Evolutionary conservation across 2,329 filamentous ascomycete genomes (phyloP).

Genomic region (Mycosphaerella arachidis): DNA sequence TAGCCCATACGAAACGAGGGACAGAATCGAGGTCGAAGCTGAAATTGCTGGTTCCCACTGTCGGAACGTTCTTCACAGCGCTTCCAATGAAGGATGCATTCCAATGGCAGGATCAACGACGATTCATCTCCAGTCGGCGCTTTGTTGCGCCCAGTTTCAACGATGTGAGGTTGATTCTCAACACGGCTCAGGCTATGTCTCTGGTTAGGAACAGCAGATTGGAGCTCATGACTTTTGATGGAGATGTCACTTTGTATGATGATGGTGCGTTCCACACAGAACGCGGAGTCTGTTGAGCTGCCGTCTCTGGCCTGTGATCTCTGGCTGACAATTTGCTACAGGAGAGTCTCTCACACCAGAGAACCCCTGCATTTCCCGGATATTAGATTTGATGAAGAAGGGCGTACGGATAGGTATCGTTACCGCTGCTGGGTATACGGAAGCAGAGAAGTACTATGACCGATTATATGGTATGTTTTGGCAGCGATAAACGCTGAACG

Average conservation of each 20-base stretch:
- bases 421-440: constrained; percentile 91
- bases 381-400: constrained; percentile 66
- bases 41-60: constrained; percentile 82
- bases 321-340: too few relatives aligned
- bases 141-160: constrained; percentile 98
- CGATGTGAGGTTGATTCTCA: constrained; percentile 86
- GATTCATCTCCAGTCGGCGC: constrained; percentile 82
- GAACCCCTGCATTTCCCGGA: constrained; percentile 70
- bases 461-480: constrained; percentile 60
- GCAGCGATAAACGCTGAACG: too few relatives aligned
- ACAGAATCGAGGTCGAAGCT: constrained; percentile 65
- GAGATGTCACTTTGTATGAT: constrained; percentile 88
- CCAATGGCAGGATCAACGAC: constrained; percentile 77
- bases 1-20: constrained; percentile 63
- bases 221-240: constrained; percentile 90
- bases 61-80: constrained; percentile 90
- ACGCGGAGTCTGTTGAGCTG: too few relatives aligned
- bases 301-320: too few relatives aligned
- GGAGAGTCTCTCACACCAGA: constrained; percentile 67
- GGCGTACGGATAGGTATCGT: constrained; percentile 90
- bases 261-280: constrained; percentile 46
- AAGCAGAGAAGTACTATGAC: constrained; percentile 78
- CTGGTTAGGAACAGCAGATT: constrained; percentile 70
- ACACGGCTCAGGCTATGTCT: constrained; percentile 90
- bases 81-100: constrained; percentile 86